A percentile compares a stretch with the other conserved stretches of the same genome.
These are phyloP conservation scores for Beauveria rudraprayagi DNA, from an alignment of 2,329 filamentous ascomycete species.

Conservation along the genomic window DNA sequence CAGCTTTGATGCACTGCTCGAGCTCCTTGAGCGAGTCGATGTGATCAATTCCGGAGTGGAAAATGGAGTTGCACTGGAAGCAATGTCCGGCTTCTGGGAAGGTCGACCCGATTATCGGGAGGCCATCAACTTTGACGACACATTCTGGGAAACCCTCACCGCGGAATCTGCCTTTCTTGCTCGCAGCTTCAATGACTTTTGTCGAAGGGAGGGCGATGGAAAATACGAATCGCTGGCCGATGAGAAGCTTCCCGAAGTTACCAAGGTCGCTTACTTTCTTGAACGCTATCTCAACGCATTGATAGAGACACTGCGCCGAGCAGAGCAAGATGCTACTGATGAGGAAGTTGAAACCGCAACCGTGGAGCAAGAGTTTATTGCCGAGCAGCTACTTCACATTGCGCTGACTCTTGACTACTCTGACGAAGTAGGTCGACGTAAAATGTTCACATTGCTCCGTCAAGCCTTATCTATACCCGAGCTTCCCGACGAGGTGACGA, in stretches of 20 bases:
- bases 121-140: constrained; percentile 61
- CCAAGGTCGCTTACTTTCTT: constrained; percentile 78
- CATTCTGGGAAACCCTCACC: constrained; percentile 72
- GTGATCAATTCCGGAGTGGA: constrained; percentile 85
- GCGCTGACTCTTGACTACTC: constrained; percentile 89
- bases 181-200: constrained; percentile 91
- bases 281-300: constrained; percentile 69
- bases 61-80: constrained; percentile 82
- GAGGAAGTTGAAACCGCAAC: constrained; percentile 73
- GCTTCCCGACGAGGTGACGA: constrained; percentile 86
- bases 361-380: constrained; percentile 87
- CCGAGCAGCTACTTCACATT: constrained; percentile 91
- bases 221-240: constrained; percentile 72
- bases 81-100: constrained; percentile 95
- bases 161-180: constrained; percentile 86
- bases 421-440: constrained; percentile 90
- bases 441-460: constrained; percentile 89
- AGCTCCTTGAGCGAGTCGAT: constrained; percentile 89
- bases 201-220: constrained; percentile 62
- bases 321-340: constrained; percentile 46
- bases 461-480: constrained; percentile 79
- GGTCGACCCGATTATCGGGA: constrained; percentile 77
- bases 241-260: constrained; percentile 92
- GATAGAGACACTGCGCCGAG: constrained; percentile 53
- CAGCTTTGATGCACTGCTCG: constrained; percentile 74